Base-by-base conservation (phyloP, 371 early-diverging fungal species). In the Scutellospora calospora region DNA sequence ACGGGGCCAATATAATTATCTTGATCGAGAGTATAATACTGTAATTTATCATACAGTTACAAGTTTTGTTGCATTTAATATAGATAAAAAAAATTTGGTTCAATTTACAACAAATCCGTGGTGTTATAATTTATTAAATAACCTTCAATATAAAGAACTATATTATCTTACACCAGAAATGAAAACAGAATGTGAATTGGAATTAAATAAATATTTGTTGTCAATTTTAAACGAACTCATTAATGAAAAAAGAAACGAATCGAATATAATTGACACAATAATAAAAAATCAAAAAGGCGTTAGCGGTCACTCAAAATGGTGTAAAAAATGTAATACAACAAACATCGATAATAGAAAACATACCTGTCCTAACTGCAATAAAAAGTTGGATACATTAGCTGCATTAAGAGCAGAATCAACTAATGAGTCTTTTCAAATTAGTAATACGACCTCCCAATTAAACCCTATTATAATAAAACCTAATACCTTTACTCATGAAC, bases 1-100 rank as follows among this genome's bases (percentile, higher is more conserved):
- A 54, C 18, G 25, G 25, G 73, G 41, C 18, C 73, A 73, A 73
- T 22, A 73, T 5, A 73, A 73, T 51, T 73, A 73, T 33, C 41
- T 73, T 45, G 73, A 73, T 66, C 20, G 20, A 31, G 35, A 25
- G 18, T 49, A 22, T 41, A 73, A 73, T 73, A 73, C 73, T 20
- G 14, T 73, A 27, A 73, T 73, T 20, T 73, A 45, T 33, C n/a
- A 73, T 73, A 73, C n/a, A n/a, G 52, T 73, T 73, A 73, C 73
- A 73, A 73, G 73, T 73, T 73, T 73, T 54, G 27, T 73, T n/a
- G 52, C 52, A 45, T 3, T 73, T 3, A 73, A 73, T 73, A n/a
- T 45, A 25, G 38, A 72, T 72, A 33, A 72, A 72, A 72, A n/a
- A n/a, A 72, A 72, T 31, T 2, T 20, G 20, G n/a, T 73, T 33